Base-by-base conservation (phyloP, 805 yeast genomes). In the Ogataea ganodermae region DNA sequence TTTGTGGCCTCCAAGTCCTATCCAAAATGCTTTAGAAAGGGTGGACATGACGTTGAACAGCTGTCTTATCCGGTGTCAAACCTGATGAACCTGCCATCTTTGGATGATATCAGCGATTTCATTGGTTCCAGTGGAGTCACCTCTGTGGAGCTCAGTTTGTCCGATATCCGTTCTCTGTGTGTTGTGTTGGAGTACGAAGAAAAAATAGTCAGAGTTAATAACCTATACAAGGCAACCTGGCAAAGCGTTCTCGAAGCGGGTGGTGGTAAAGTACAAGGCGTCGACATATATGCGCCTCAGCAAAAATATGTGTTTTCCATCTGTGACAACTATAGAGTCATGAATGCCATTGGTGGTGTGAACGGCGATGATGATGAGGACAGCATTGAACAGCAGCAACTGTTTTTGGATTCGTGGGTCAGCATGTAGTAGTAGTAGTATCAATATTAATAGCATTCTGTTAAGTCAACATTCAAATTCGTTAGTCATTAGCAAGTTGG, bases 161-260 rank as follows among this genome's bases (percentile, higher is more conserved):
- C 78, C 30, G 96, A 94, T 63, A 83, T 94, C 40, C 74, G 90
- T 48, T 74, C 95, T 0, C 71, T 94, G 18, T 89, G 97, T 65
- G 95, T 90, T 53, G 97, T 94, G 13, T 70, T 94, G 38, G 81
- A 86, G 1, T 89, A 76, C 65, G 99, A 94, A 60, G 96, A 90
- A 58, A 86, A 84, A 64, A 63, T 94, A 42, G 97, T 90, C 61
- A 71, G 75, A 46, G 72, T 81, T 2, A 74, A 75, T 2, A 79
- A 83, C 53, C 77, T 82, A 36, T 92, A 85, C 66, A 80, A 78
- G 58, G 94, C 95, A 0, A 86, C 96, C 1, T 84, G 92, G 82
- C 89, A 84, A 56, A 83, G 91, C 60, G 83, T 87, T 1, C 65
- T 86, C 36, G 91, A 83, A 58, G 79, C 87, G 44, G 89, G 86